A percentile compares a stretch with the other conserved stretches of the same genome.
These are phyloP conservation scores for Xylaria sp. DNA, from an alignment of 495 filamentous ascomycete genomes.

Conservation along the genomic window DNA sequence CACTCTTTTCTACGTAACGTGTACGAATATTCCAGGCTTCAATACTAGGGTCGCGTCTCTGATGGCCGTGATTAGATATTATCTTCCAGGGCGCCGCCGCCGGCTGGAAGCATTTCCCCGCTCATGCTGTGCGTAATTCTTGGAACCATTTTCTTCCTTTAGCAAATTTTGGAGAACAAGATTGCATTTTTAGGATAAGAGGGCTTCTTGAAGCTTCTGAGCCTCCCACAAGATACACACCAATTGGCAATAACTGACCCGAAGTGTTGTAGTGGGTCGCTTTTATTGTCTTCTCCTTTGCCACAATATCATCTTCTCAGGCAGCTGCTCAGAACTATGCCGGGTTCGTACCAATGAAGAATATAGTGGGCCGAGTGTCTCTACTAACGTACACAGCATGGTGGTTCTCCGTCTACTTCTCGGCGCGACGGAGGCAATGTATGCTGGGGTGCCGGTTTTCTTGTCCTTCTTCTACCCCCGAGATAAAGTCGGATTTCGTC, in stretches of 20 bases:
- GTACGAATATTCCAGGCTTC: constrained; percentile 2
- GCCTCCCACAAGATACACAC: no score
- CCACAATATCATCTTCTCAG: constrained; percentile 70
- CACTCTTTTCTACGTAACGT: constrained; percentile 47
- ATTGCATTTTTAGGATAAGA: no score
- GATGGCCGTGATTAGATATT: constrained; percentile 55
- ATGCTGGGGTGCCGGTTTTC: constrained; percentile 46
- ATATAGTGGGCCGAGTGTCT: constrained; percentile 75
- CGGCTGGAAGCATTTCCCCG: constrained; percentile 73
- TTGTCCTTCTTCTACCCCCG: constrained; percentile 78
- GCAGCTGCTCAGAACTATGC: constrained; percentile 73
- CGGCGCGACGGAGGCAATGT: constrained; percentile 33
- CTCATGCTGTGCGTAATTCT: no score
- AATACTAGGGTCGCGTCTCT: background rate
- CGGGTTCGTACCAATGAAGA: constrained; percentile 73
- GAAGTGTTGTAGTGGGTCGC: constrained; percentile 80
- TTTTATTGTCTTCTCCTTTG: constrained; percentile 75
- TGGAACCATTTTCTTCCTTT: no score
- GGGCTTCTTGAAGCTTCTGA: no score
- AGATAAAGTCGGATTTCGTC: constrained; percentile 77
- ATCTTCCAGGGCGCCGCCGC: constrained; percentile 80
- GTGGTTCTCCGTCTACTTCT: constrained; percentile 35
- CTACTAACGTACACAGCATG: constrained; percentile 25
- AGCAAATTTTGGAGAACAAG: no score
- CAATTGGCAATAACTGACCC: no score